Base-by-base conservation (phyloP, 2,329 filamentous ascomycete species). In the Westerdykella aurantiaca region DNA sequence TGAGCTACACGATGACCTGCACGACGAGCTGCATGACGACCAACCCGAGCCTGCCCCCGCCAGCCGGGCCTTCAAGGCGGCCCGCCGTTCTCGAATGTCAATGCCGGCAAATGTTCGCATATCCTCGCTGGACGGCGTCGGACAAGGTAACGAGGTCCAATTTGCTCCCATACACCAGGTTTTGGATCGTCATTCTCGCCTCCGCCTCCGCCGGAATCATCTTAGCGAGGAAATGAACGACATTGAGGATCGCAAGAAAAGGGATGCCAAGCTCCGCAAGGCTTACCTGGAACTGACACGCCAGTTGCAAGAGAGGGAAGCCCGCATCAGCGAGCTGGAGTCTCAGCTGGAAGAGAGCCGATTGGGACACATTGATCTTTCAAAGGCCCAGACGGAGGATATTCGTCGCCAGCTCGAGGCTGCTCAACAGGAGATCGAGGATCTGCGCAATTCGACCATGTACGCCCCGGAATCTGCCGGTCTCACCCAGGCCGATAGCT, bases 171-270 rank as follows among this genome's bases (percentile, higher is more conserved):
- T 68, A 34, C 53, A 50, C 17, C 58, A 58, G 6, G 58, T 64
- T 13, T 49, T 68, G 5, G 62, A 63, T 23, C 46, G 50, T 35
- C 64, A 64, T 44, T 56, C 54, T 6, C 62, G 58, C 34, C 68
- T 66, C 35, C 66, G 69, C 33, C 64, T 71, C 14, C 65, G 66
- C 40, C 68, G 65, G 23, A 69, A 56, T 53, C 66, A 67, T 40
- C 58, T 68, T 6, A 68, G 67, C 51, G 66, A 72, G 45, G 65
- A 69, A 51, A 61, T 70, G 39, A 69, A 66, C 43, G 54, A 56
- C 23, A 61, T 68, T 39, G 63, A 69, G 18, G 58, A 65, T 38
- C 59, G 68, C 47, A 56, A 63, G 49, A 64, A 61, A 52, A 53
- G 65, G 39, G 63, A 67, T 44, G 59, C 55, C 47, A 67, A 62